Evolutionary conservation across 371 early-diverging fungal species (phyloP), one percentile per base, ranked within the genome.

Genomic region (Syncephalastrum racemosum): DNA sequence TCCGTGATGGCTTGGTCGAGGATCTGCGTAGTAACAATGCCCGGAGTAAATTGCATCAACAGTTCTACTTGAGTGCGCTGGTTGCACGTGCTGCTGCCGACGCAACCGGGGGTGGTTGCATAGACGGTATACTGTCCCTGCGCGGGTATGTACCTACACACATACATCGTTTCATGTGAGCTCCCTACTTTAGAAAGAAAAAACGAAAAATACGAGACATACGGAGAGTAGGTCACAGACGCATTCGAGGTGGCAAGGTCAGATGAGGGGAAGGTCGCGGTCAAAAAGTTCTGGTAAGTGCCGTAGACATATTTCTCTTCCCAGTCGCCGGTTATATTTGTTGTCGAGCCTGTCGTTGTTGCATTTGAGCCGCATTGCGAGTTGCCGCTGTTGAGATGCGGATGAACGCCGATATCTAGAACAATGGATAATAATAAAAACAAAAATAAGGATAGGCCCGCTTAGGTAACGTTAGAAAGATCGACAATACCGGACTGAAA

Each of bases 51-150:
- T 18, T 58, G 62, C 19, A 86, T 53, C 3, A 60, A 59, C 2
- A 87, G 64, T 15, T 74, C 67, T 10, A 81, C 78, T 25, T 76
- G 68, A 1, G 75, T 71, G 20, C 87, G 80, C 54, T 70, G 63
- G 27, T 62, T 53, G 41, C 89, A 89, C 5, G 75, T 67, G 54
- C 79, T 79, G 22, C 79, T 78, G 52, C 80, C 77, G 27, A 82
- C 75, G 64, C 90, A 90, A 5, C 86, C 87, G 14, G 90, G 90
- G 2, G 89, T 84, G 43, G 68, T 76, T 44, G 84, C 64, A 57
- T 79, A 86, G 3, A 88, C 80, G 27, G 80, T 62, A 49, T 90
- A 90, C 27, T 75, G 70, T 6, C 89, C 90, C 16, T 82, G 70
- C 8, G 77, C 83, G 20, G 83, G 72, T 12, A 90, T 73, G 53